These are phyloP conservation scores for Botryotinia globosa DNA, from an alignment of 2,329 filamentous ascomycete species.

Conservation along the genomic window DNA sequence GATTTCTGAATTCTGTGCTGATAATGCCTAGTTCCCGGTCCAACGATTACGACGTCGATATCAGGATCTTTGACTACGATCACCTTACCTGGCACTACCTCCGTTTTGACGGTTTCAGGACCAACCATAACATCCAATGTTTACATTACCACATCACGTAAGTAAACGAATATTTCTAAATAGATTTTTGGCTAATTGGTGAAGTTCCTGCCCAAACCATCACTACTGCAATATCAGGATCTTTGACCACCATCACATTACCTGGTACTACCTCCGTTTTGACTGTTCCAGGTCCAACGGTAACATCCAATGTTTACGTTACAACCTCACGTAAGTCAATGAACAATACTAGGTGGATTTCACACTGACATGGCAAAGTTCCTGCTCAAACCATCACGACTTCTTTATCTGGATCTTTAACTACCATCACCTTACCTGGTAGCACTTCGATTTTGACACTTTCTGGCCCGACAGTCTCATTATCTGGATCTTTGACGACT, in stretches of 20 bases:
- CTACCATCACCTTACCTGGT: constrained; percentile 18
- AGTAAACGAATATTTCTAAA: background rate
- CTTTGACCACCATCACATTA: constrained; percentile 21
- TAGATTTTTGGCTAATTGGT: background rate
- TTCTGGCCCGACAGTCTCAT: background rate
- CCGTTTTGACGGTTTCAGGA: background rate
- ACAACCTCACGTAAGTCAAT: constrained; percentile 3
- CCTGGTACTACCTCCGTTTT: constrained; percentile 15
- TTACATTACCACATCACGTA: constrained; percentile 3
- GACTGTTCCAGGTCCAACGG: background rate
- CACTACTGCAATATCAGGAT: constrained; percentile 23
- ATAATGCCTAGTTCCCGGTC: background rate
- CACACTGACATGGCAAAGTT: background rate
- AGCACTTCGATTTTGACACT: constrained; percentile 13
- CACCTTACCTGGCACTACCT: constrained; percentile 9
- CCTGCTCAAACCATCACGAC: constrained; percentile 10
- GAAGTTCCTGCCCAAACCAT: background rate
- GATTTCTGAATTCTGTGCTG: background rate
- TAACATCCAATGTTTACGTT: background rate
- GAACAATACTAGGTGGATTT: background rate
- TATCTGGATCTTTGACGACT: constrained; percentile 10
- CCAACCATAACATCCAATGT: background rate
- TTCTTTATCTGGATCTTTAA: constrained; percentile 24
- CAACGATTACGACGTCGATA: constrained; percentile 20
- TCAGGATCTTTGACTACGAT: constrained; percentile 18